Evolutionary conservation across 2,329 filamentous ascomycete species (phyloP).

Genomic region (Diaporthe nobilis): DNA sequence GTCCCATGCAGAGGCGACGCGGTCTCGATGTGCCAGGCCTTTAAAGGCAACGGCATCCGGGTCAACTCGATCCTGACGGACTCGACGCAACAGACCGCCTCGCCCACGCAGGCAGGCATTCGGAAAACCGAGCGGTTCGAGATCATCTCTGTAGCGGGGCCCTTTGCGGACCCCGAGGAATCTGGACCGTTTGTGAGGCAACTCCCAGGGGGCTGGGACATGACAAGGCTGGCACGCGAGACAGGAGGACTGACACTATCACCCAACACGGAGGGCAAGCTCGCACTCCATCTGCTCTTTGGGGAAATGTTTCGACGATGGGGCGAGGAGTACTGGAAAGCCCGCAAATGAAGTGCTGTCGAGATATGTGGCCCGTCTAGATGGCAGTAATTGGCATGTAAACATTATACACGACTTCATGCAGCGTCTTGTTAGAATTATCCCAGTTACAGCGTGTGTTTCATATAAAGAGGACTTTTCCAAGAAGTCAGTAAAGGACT

Average conservation of each 20-base stretch:
- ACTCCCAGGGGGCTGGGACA: slow-evolving; percentile 6
- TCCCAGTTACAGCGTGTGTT: neutral
- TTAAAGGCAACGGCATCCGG: slow-evolving; percentile 8
- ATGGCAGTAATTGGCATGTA: neutral
- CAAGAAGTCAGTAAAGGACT: neutral
- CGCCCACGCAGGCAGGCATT: neutral
- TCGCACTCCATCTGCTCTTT: slow-evolving; percentile 35
- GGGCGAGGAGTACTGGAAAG: slow-evolving; percentile 36
- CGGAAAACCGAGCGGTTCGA: slow-evolving; percentile 3
- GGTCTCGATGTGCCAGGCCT: slow-evolving; percentile 21
- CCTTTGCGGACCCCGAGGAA: slow-evolving; percentile 19
- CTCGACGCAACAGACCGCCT: neutral
- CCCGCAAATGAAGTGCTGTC: neutral
- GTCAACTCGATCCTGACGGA: slow-evolving; percentile 37
- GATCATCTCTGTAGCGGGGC: slow-evolving; percentile 3
- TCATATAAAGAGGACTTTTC: neutral
- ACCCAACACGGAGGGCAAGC: slow-evolving; percentile 37
- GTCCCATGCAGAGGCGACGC: slow-evolving; percentile 28
- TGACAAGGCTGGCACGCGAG: slow-evolving; percentile 35
- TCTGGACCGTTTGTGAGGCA: neutral
- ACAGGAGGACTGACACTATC: slow-evolving; percentile 36
- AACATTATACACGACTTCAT: neutral
- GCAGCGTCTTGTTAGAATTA: neutral
- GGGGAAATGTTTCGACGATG: slow-evolving; percentile 38
- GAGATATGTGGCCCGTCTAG: neutral